Conservation (phyloP, 208 protist species). For the Trypanosoma avium region DNA sequence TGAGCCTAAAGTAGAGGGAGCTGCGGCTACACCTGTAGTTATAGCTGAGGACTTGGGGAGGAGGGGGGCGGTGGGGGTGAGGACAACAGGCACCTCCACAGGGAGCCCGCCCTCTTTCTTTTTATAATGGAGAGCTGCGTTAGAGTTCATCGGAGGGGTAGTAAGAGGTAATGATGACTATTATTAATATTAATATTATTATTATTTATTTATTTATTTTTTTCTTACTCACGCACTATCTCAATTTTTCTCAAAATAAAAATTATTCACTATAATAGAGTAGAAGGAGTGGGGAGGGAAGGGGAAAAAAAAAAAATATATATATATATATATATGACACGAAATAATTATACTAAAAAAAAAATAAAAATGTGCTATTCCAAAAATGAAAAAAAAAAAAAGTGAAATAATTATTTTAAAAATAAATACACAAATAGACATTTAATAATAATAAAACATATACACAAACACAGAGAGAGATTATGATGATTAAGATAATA, state of each 20-base stretch:
- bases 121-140: not conserved
- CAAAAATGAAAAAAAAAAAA: slow-evolving; percentile 19
- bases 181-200: too few relatives aligned
- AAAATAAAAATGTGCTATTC: slow-evolving; percentile 14
- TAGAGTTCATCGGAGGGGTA: too few relatives aligned
- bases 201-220: too few relatives aligned
- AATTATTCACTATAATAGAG: not conserved
- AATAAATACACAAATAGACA: not conserved
- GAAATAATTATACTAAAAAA: slow-evolving; percentile 14
- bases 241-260: too few relatives aligned
- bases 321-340: slow-evolving; percentile 20
- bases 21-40: too few relatives aligned
- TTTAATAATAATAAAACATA: too few relatives aligned
- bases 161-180: too few relatives aligned
- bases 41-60: not conserved
- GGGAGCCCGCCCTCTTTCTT: not conserved
- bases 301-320: slow-evolving; percentile 23
- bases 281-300: not conserved
- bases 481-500: too few relatives aligned
- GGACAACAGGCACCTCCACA: not conserved
- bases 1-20: too few relatives aligned
- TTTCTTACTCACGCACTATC: too few relatives aligned
- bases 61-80: not conserved
- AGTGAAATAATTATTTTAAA: slow-evolving; percentile 3
- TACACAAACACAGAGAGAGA: slow-evolving; percentile 14